Conservation (phyloP, 2,329 filamentous ascomycete genomes). For the Diaporthe amygdali region DNA sequence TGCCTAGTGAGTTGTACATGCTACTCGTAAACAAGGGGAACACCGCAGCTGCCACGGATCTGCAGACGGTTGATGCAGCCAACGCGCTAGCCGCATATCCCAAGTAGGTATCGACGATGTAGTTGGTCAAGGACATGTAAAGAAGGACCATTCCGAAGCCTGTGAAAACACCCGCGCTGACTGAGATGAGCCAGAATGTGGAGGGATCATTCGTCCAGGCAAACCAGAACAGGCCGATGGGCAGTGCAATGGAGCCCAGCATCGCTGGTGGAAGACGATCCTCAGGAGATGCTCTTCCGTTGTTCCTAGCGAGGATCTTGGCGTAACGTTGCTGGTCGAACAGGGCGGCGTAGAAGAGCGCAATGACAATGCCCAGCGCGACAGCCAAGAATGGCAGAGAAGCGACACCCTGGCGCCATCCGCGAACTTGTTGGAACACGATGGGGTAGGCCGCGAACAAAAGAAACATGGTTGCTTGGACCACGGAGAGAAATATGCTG, state of each 20-base stretch:
- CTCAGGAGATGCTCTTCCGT: slow-evolving; percentile 63
- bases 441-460: slow-evolving; percentile 50
- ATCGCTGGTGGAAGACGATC: slow-evolving; percentile 60
- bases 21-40: slow-evolving; percentile 76
- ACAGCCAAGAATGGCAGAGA: slow-evolving; percentile 63
- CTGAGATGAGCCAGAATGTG: slow-evolving; percentile 23
- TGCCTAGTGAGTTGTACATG: slow-evolving; percentile 73
- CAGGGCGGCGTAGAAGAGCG: slow-evolving; percentile 49
- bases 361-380: slow-evolving; percentile 56
- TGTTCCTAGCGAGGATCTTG: slow-evolving; percentile 50
- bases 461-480: slow-evolving; percentile 44
- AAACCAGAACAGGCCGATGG: slow-evolving; percentile 62
- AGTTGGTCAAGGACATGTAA: slow-evolving; percentile 85
- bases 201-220: slow-evolving; percentile 57
- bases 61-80: slow-evolving; percentile 78
- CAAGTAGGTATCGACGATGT: slow-evolving; percentile 78
- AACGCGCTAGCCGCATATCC: slow-evolving; percentile 84
- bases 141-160: slow-evolving; percentile 74
- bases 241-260: slow-evolving; percentile 58
- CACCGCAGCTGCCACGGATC: slow-evolving; percentile 76
- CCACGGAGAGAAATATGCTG: slow-evolving; percentile 56
- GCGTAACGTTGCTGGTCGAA: slow-evolving; percentile 50
- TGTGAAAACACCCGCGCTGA: slow-evolving; percentile 60
- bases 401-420: slow-evolving; percentile 54
- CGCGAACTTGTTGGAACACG: slow-evolving; percentile 55